These are phyloP conservation scores for Endoconidiophora laricicola DNA, from an alignment of 2,329 filamentous ascomycete genomes.

Conservation along the genomic window DNA sequence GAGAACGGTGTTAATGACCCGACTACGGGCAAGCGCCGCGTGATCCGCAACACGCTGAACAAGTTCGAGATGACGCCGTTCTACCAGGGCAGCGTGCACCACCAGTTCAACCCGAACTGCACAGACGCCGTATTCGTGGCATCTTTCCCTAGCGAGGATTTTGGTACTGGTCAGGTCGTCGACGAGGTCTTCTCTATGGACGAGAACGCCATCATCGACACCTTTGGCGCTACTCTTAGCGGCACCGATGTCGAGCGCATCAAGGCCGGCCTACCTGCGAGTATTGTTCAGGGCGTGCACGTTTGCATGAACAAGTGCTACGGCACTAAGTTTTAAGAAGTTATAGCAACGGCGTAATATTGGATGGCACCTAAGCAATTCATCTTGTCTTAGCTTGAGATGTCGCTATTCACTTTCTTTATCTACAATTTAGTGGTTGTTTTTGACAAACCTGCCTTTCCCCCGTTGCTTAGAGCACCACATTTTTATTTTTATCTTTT, in stretches of 20 bases:
- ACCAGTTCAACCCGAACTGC: conserved; percentile 39
- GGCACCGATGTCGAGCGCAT: conserved; percentile 31
- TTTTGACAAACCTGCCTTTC: no score
- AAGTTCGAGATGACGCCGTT: conserved; percentile 35
- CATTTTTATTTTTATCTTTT: no score
- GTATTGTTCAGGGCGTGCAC: conserved; percentile 35
- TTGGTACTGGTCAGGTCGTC: conserved; percentile 32
- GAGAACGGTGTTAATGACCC: conserved; percentile 31
- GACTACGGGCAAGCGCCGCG: conserved; percentile 22
- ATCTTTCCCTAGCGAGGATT: conserved; percentile 32
- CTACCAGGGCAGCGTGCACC: conserved; percentile 37
- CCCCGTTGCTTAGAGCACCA: no score
- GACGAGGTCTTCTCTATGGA: conserved; percentile 33
- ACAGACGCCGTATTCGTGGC: conserved; percentile 33
- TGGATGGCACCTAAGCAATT: no score
- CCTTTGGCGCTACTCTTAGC: conserved; percentile 28
- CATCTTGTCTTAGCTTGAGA: no score
- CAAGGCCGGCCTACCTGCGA: conserved; percentile 23
- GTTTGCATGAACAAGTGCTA: conserved; percentile 34
- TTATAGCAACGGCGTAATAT: background rate
- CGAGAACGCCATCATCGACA: conserved; percentile 28
- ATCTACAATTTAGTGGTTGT: no score
- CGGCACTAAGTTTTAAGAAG: background rate
- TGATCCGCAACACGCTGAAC: conserved; percentile 26
- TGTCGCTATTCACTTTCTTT: no score